Evolutionary conservation across 2,329 filamentous ascomycete species (phyloP).

Genomic region (Pseudocercospora ulei): DNA sequence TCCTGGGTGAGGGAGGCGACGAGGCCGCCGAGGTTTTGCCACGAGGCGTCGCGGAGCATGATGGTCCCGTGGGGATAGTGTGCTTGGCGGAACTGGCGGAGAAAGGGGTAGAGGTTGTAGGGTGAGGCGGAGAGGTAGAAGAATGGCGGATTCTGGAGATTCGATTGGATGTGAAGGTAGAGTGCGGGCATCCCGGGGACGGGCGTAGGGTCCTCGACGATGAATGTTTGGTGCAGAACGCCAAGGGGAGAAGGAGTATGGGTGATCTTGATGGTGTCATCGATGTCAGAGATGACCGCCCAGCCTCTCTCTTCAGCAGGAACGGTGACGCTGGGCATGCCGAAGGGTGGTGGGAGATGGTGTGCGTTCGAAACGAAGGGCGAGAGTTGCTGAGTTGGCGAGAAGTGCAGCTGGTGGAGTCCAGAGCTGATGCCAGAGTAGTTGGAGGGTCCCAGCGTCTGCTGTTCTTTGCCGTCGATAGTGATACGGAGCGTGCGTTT

Average conservation of each 20-base stretch:
- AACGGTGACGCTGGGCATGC: slow-evolving; percentile 54
- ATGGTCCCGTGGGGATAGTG: slow-evolving; percentile 70
- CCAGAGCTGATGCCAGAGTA: slow-evolving; percentile 31
- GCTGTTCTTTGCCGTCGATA: slow-evolving; percentile 40
- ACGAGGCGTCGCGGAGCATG: slow-evolving; percentile 73
- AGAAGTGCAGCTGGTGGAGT: slow-evolving; percentile 28
- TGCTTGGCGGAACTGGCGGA: slow-evolving; percentile 60
- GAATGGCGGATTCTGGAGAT: slow-evolving; percentile 57
- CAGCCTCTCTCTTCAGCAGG: slow-evolving; percentile 71
- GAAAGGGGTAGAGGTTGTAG: slow-evolving; percentile 86
- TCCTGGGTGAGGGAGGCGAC: slow-evolving; percentile 68
- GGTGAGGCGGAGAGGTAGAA: slow-evolving; percentile 92
- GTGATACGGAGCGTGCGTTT: slow-evolving; percentile 58
- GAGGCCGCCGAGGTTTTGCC: slow-evolving; percentile 73
- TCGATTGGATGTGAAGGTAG: slow-evolving; percentile 55
- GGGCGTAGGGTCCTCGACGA: slow-evolving; percentile 56
- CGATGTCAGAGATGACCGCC: slow-evolving; percentile 79
- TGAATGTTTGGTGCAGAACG: slow-evolving; percentile 75
- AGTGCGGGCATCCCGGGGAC: slow-evolving; percentile 76
- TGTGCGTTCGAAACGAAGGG: slow-evolving; percentile 23
- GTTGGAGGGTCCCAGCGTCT: slow-evolving; percentile 32
- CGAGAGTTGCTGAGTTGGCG: slow-evolving; percentile 12
- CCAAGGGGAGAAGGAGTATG: slow-evolving; percentile 69
- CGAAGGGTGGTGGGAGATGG: slow-evolving; percentile 32
- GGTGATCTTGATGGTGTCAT: slow-evolving; percentile 92